These are phyloP conservation scores for Macrolepiota fuliginosa DNA, from an alignment of 768 basidiomycete genomes.

Conservation along the genomic window DNA sequence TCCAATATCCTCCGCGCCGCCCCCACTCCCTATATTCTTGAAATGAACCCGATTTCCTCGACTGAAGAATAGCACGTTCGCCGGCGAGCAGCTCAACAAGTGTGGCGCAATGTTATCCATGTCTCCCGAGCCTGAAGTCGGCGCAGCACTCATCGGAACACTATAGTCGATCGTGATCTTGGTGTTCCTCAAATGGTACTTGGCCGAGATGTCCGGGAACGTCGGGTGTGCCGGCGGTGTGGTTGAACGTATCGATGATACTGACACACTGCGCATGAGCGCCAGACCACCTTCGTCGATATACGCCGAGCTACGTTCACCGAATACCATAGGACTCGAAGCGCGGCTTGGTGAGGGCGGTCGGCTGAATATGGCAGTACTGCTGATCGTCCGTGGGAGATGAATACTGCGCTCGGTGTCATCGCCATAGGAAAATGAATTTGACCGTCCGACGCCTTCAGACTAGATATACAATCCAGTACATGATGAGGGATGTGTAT, in stretches of 20 bases:
- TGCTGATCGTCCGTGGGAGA: constrained; percentile 13
- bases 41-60: constrained; percentile 54
- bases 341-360: constrained; percentile 14
- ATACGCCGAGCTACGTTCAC: constrained; percentile 19
- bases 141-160: constrained; percentile 17
- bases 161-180: constrained; percentile 33
- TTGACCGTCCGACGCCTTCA: constrained; percentile 1
- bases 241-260: constrained; percentile 23
- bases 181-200: constrained; percentile 30
- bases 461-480: neutral
- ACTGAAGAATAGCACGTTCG: constrained; percentile 46
- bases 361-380: constrained; percentile 13
- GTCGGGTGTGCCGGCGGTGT: constrained; percentile 21
- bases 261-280: constrained; percentile 31
- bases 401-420: constrained; percentile 12
- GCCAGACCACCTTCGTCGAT: constrained; percentile 26
- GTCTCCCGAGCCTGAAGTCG: constrained; percentile 10
- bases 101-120: constrained; percentile 17
- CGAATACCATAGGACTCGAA: constrained; percentile 18
- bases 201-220: constrained; percentile 34
- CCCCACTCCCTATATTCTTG: constrained; percentile 38
- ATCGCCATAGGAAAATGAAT: constrained; percentile 11
- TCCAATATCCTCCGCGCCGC: constrained; percentile 37
- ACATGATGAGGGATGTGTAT: neutral
- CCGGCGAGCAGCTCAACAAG: constrained; percentile 40